Evolutionary conservation across 805 yeast genomes (phyloP).

Genomic region (Blastobotrys peoriensis): DNA sequence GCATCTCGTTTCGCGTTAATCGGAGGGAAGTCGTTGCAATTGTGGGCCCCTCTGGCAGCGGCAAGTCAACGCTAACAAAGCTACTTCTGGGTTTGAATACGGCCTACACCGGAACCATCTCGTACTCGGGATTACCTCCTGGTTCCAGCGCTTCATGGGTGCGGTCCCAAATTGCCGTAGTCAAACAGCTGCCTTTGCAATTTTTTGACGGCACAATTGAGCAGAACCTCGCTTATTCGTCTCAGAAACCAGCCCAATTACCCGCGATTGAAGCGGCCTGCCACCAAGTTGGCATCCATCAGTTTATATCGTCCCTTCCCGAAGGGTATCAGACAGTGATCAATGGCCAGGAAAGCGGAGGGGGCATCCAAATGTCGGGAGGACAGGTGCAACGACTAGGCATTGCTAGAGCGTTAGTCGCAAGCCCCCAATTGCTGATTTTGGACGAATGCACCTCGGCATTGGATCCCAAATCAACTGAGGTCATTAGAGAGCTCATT

Average conservation of each 20-base stretch:
- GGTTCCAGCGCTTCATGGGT: constrained; percentile 42
- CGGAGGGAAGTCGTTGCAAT: constrained; percentile 55
- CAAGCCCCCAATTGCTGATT: constrained; percentile 57
- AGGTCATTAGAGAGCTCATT: constrained; percentile 46
- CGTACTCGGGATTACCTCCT: constrained; percentile 46
- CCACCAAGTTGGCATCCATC: constrained; percentile 44
- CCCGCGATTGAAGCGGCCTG: constrained; percentile 32
- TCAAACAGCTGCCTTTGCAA: constrained; percentile 60
- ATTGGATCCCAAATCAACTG: constrained; percentile 60
- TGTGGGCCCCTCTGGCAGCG: constrained; percentile 85
- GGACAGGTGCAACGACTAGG: constrained; percentile 88
- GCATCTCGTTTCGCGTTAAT: constrained; percentile 39
- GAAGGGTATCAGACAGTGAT: constrained; percentile 55
- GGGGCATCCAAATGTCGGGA: constrained; percentile 54
- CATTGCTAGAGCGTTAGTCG: constrained; percentile 71
- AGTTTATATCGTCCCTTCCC: constrained; percentile 44
- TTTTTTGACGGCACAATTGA: constrained; percentile 62
- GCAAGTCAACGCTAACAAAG: constrained; percentile 72
- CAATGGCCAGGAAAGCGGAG: constrained; percentile 43
- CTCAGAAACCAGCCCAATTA: not conserved
- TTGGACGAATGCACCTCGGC: constrained; percentile 91
- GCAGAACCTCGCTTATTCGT: constrained; percentile 63
- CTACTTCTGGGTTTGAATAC: constrained; percentile 51
- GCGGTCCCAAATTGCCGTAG: constrained; percentile 55
- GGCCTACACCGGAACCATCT: constrained; percentile 35